phyloP scores from a whole-genome alignment of 2,329 filamentous ascomycete genomes.

The Beauveria sp. region DNA sequence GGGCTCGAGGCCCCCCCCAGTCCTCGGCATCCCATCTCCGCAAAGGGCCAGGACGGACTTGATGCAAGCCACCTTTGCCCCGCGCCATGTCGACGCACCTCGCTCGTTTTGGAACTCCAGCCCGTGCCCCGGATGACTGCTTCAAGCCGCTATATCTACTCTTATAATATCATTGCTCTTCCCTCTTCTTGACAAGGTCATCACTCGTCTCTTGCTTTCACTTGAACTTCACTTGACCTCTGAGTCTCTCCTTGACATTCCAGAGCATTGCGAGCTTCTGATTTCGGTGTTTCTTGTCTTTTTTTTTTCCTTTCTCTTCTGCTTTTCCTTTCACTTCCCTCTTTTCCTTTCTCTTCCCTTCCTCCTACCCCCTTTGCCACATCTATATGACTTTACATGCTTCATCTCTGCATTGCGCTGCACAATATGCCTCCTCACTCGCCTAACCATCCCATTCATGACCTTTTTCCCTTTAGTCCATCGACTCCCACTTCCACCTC shows the following conservation, averaged over 20 bases:
- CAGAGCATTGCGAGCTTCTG: not conserved
- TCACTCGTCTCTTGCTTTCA: not conserved
- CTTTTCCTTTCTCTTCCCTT: not conserved
- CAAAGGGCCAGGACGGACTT: not conserved
- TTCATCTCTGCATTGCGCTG: not conserved
- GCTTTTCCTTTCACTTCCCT: not conserved
- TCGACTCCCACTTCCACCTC: not conserved
- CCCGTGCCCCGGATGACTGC: not conserved
- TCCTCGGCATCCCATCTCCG: not conserved
- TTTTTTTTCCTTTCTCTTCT: not conserved
- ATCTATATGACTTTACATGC: not conserved
- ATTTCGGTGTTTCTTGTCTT: not conserved
- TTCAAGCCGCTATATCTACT: not conserved
- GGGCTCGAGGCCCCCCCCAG: not conserved
- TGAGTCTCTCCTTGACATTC: constrained; percentile 7
- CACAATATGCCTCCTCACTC: not conserved
- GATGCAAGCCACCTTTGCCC: not conserved
- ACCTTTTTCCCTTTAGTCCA: not conserved
- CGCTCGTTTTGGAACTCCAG: not conserved
- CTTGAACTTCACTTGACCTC: not conserved
- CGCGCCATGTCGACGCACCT: not conserved
- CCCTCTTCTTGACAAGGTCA: not conserved
- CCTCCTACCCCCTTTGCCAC: not conserved
- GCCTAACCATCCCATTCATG: not conserved
- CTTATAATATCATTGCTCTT: not conserved